Evolutionary conservation across 2,329 filamentous ascomycete genomes (phyloP).

Genomic region (Didymella sp.): DNA sequence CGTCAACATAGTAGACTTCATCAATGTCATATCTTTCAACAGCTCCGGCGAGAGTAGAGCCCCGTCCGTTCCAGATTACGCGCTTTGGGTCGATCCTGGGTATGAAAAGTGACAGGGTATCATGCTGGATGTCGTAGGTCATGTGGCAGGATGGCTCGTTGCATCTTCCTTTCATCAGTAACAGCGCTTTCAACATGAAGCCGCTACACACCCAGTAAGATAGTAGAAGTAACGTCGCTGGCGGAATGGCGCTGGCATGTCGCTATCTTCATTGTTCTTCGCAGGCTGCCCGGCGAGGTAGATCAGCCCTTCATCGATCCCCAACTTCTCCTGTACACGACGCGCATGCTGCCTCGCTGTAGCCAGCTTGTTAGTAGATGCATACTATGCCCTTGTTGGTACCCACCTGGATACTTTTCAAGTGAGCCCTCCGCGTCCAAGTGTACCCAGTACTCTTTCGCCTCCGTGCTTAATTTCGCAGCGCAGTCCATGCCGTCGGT

Average conservation of each 20-base stretch:
- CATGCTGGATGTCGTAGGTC: constrained; percentile 64
- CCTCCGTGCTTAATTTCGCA: constrained; percentile 37
- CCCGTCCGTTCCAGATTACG: constrained; percentile 69
- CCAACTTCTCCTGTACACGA: constrained; percentile 47
- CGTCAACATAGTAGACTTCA: constrained; percentile 64
- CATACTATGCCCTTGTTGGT: not conserved
- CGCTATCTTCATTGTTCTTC: constrained; percentile 63
- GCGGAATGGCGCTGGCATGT: constrained; percentile 63
- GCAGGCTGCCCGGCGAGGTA: constrained; percentile 62
- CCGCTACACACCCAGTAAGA: constrained; percentile 56
- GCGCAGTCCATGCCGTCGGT: constrained; percentile 39
- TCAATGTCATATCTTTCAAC: constrained; percentile 71
- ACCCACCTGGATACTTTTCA: constrained; percentile 51
- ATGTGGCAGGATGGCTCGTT: constrained; percentile 63
- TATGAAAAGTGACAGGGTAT: constrained; percentile 75
- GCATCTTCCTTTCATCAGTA: constrained; percentile 35
- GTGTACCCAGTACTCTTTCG: constrained; percentile 47
- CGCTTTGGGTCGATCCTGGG: constrained; percentile 69
- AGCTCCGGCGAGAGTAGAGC: constrained; percentile 67
- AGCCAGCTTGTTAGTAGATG: not conserved
- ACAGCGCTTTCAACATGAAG: not conserved
- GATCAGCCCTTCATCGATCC: constrained; percentile 56
- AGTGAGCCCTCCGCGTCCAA: constrained; percentile 41
- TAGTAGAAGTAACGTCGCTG: constrained; percentile 70
- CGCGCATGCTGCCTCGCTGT: constrained; percentile 52